Conservation (phyloP, 2,329 filamentous ascomycete species). For the Talaromyces sp. region DNA sequence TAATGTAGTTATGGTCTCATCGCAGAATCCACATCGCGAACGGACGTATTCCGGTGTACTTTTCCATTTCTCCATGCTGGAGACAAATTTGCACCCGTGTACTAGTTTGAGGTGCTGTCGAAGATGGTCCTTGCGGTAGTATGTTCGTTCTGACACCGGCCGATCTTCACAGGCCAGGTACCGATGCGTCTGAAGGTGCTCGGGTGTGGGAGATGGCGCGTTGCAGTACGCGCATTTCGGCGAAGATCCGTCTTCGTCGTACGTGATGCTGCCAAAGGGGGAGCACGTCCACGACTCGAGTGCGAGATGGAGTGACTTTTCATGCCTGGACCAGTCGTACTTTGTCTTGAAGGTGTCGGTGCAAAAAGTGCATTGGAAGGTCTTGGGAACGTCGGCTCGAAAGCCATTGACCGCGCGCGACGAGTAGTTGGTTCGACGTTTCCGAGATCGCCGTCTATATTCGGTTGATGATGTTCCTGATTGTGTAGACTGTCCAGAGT, state of each 20-base stretch:
- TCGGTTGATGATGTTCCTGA: neutral
- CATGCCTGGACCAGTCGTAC: slow-evolving; percentile 45
- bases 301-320: slow-evolving; percentile 43
- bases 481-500: slow-evolving; percentile 4
- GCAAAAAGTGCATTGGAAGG: slow-evolving; percentile 43
- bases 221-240: slow-evolving; percentile 47
- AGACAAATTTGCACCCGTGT: slow-evolving; percentile 47
- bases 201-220: slow-evolving; percentile 37
- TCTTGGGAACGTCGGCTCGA: slow-evolving; percentile 1
- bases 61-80: slow-evolving; percentile 51
- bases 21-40: slow-evolving; percentile 29
- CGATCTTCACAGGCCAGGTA: slow-evolving; percentile 46
- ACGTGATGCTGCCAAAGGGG: neutral
- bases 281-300: slow-evolving; percentile 27
- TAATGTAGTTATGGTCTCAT: slow-evolving; percentile 24
- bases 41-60: slow-evolving; percentile 47
- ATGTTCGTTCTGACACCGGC: slow-evolving; percentile 46
- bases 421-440: slow-evolving; percentile 5
- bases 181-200: slow-evolving; percentile 47
- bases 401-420: slow-evolving; percentile 1
- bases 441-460: slow-evolving; percentile 8
- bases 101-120: slow-evolving; percentile 52
- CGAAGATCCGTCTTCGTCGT: neutral
- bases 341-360: slow-evolving; percentile 43
- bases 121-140: slow-evolving; percentile 55